A percentile compares a stretch with the other conserved stretches of the same genome.
Conservation (phyloP, 2,329 filamentous ascomycete genomes). For the Aureobasidium musti region DNA sequence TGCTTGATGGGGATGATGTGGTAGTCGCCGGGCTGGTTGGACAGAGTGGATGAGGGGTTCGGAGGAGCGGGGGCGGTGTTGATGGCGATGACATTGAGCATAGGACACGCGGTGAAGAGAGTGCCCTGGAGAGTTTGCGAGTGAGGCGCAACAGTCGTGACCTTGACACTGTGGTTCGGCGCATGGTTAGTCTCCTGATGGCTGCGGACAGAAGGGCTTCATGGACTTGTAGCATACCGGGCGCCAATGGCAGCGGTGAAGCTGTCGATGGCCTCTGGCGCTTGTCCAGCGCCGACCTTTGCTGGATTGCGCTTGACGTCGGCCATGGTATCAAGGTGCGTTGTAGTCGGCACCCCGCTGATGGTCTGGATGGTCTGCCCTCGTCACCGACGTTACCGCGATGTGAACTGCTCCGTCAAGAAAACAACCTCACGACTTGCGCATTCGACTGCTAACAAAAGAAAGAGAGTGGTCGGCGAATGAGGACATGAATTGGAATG, state of each 20-base stretch:
- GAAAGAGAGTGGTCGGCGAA: not conserved
- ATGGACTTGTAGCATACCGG: conserved; percentile 51
- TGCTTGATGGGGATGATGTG: conserved; percentile 62
- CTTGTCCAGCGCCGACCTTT: conserved; percentile 49
- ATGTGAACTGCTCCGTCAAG: conserved; percentile 13
- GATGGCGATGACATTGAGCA: conserved; percentile 63
- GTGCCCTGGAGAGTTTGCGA: conserved; percentile 60
- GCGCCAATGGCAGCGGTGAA: conserved; percentile 63
- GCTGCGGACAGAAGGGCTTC: not conserved
- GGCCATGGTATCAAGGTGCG: conserved; percentile 48
- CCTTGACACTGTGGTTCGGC: conserved; percentile 53
- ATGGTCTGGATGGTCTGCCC: not conserved
- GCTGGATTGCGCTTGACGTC: conserved; percentile 61
- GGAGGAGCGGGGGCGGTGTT: conserved; percentile 55
- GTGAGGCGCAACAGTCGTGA: conserved; percentile 56
- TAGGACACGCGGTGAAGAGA: conserved; percentile 62
- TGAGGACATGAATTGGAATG: not conserved
- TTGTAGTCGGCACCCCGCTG: conserved; percentile 17
- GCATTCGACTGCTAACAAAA: not conserved
- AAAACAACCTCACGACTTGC: not conserved
- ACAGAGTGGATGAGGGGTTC: conserved; percentile 45
- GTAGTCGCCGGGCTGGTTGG: conserved; percentile 56
- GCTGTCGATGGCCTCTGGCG: conserved; percentile 50
- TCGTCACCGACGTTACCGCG: not conserved
- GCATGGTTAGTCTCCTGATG: conserved; percentile 2